Conservation (phyloP, 2,329 filamentous ascomycete species). For the Epicoccum nigrum region DNA sequence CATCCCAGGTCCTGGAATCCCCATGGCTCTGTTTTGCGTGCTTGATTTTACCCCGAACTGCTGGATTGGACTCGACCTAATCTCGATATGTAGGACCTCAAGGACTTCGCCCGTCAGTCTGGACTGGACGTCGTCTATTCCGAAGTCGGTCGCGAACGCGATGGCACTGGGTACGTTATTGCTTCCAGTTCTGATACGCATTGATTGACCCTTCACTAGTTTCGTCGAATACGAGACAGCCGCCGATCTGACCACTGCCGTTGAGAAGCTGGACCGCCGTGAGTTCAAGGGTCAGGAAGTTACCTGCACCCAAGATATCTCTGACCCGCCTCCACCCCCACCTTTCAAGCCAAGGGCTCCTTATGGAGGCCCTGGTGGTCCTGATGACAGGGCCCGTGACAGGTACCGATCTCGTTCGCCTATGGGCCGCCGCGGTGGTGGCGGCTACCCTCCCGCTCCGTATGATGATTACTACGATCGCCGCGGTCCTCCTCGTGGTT, state of each 20-base stretch:
- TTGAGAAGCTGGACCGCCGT: conserved; percentile 90
- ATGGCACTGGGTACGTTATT: conserved; percentile 81
- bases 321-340: conserved; percentile 44
- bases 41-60: conserved; percentile 36
- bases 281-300: conserved; percentile 93
- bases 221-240: conserved; percentile 98
- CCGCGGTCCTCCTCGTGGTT: conserved; percentile 79
- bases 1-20: conserved; percentile 48
- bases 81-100: conserved; percentile 90
- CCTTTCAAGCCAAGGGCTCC: conserved; percentile 45
- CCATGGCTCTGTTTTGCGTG: conserved; percentile 45
- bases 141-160: conserved; percentile 89
- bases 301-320: conserved; percentile 85
- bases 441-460: conserved; percentile 64
- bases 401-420: conserved; percentile 79
- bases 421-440: conserved; percentile 65
- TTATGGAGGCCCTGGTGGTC: conserved; percentile 41
- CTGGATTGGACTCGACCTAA: conserved; percentile 70
- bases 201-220: conserved; percentile 56
- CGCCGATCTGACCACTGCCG: conserved; percentile 84
- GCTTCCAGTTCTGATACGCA: background rate
- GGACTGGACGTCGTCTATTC: conserved; percentile 98
- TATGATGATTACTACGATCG: conserved; percentile 77
- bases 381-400: conserved; percentile 73
- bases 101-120: conserved; percentile 98